Evolutionary conservation across 345 rosid genomes (phyloP).

Genomic region (Fremontodendron californicum): DNA sequence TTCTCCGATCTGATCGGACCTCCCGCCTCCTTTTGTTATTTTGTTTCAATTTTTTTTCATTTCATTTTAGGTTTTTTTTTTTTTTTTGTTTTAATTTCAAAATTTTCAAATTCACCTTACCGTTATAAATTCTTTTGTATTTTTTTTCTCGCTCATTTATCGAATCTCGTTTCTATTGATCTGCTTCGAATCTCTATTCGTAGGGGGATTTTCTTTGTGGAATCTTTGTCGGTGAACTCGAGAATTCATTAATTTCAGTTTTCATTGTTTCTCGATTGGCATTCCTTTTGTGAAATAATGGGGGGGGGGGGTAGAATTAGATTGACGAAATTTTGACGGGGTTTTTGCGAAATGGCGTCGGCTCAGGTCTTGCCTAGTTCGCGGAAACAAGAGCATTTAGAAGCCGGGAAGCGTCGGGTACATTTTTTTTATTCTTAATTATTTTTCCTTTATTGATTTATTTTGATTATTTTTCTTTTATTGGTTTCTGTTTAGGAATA

Average conservation of each 20-base stretch:
- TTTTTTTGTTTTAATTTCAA: background rate
- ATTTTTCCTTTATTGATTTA: background rate
- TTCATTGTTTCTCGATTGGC: background rate
- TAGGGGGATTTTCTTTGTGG: background rate
- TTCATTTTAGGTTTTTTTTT: background rate
- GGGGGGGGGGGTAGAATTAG: constrained; percentile 15
- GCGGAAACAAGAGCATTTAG: constrained; percentile 74
- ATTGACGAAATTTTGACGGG: constrained; percentile 22
- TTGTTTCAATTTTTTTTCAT: background rate
- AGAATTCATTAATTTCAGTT: background rate
- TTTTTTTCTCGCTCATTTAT: background rate
- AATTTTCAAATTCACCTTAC: background rate
- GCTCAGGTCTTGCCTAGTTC: constrained; percentile 79
- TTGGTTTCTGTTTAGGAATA: background rate
- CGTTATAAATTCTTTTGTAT: background rate
- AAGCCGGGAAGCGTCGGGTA: constrained; percentile 95
- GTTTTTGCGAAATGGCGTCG: constrained; percentile 63
- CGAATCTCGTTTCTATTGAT: background rate
- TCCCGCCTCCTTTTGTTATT: background rate
- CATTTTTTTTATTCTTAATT: background rate
- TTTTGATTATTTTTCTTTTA: background rate
- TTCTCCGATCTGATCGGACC: constrained; percentile 16
- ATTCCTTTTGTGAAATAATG: constrained; percentile 10
- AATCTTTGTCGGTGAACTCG: background rate
- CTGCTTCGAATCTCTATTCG: background rate